A percentile compares a stretch with the other conserved stretches of the same genome.
Conservation (phyloP, 2,329 filamentous ascomycete genomes). For the Huntiella savannae region DNA sequence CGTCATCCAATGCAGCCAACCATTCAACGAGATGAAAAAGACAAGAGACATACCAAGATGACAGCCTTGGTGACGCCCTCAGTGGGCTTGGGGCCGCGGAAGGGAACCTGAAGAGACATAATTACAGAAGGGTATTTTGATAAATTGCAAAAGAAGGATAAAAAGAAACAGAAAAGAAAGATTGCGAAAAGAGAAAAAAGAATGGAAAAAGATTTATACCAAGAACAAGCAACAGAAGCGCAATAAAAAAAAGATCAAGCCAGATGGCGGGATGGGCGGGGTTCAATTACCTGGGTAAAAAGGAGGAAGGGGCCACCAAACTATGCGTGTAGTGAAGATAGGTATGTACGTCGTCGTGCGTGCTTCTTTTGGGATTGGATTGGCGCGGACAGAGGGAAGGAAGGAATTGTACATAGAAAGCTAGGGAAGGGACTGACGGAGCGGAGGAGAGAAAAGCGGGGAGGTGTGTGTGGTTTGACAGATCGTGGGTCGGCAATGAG, state of each 20-base stretch:
- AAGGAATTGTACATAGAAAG: too few relatives aligned
- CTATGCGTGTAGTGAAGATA: too few relatives aligned
- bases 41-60: slow-evolving; percentile 49
- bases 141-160: not conserved
- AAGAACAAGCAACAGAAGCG: not conserved
- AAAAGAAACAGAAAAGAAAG: slow-evolving; percentile 4
- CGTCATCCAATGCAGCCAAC: not conserved
- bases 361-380: too few relatives aligned
- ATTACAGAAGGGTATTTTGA: not conserved
- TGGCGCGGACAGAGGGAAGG: too few relatives aligned
- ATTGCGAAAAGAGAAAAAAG: slow-evolving; percentile 1
- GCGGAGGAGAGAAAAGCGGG: too few relatives aligned
- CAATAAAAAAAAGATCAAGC: not conserved
- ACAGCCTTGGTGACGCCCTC: slow-evolving; percentile 61
- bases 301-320: too few relatives aligned
- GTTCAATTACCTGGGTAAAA: too few relatives aligned
- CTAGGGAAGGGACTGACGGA: too few relatives aligned
- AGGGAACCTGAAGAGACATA: slow-evolving; percentile 27
- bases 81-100: slow-evolving; percentile 27
- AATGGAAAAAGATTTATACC: not conserved
- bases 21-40: not conserved
- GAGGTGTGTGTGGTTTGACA: too few relatives aligned
- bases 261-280: slow-evolving; percentile 3
- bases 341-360: too few relatives aligned
- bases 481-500: too few relatives aligned